phyloP scores from a whole-genome alignment of 2,329 filamentous ascomycete species.

The Stemphylium beticola region DNA sequence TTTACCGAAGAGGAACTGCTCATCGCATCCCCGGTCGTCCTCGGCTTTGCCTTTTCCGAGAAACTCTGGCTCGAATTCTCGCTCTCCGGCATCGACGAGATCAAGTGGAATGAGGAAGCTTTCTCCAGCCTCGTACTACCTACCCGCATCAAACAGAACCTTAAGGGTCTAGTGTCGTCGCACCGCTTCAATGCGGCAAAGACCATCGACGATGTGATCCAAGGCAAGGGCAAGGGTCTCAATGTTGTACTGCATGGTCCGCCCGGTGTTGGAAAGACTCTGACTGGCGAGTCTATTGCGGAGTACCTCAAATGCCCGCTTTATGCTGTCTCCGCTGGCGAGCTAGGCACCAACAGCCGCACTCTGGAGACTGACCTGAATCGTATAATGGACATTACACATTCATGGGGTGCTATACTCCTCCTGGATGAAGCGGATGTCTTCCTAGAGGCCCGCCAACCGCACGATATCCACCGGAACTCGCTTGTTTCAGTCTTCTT shows the following conservation, averaged over 20 bases:
- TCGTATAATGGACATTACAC: constrained; percentile 84
- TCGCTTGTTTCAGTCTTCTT: constrained; percentile 87
- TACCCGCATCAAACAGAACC: constrained; percentile 65
- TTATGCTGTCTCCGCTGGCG: constrained; percentile 82
- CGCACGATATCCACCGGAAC: constrained; percentile 84
- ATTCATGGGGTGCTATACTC: constrained; percentile 84
- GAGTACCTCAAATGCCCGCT: constrained; percentile 81
- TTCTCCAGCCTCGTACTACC: constrained; percentile 82
- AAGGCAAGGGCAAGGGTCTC: constrained; percentile 84
- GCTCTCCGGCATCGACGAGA: constrained; percentile 78
- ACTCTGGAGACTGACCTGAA: constrained; percentile 78
- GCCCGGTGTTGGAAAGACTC: constrained; percentile 85
- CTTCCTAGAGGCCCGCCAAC: constrained; percentile 76
- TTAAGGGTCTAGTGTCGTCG: constrained; percentile 81
- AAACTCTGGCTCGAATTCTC: constrained; percentile 91
- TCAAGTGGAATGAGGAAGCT: constrained; percentile 82
- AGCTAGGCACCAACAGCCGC: constrained; percentile 76
- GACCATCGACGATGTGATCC: constrained; percentile 75
- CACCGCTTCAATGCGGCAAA: constrained; percentile 82
- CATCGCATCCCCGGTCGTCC: constrained; percentile 80
- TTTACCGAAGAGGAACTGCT: constrained; percentile 86
- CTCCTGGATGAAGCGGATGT: constrained; percentile 76
- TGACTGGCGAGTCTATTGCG: constrained; percentile 85
- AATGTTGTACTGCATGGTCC: constrained; percentile 78
- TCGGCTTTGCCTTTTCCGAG: constrained; percentile 86